Percentiles rank a stretch among this genome's conserved stretches.
Evolutionary conservation across 768 basidiomycete species (phyloP).

Genomic region (Xerocomus spinulosus): DNA sequence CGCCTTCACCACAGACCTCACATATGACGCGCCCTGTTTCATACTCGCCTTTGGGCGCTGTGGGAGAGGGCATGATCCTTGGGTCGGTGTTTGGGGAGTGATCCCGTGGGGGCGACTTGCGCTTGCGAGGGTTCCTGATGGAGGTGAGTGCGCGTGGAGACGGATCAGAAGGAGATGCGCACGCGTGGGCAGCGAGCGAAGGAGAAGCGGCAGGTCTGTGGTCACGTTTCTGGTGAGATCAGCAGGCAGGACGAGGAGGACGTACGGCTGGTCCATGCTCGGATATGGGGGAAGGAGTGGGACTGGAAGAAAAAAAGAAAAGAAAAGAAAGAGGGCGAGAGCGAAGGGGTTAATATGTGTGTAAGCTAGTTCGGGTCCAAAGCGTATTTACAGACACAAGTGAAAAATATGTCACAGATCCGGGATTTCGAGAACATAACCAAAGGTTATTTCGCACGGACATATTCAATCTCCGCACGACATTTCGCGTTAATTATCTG

Average conservation of each 20-base stretch:
- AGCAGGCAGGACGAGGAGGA: slow-evolving; percentile 1
- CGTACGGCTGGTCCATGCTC: slow-evolving; percentile 19
- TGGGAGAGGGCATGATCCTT: slow-evolving; percentile 9
- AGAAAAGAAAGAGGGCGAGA: slow-evolving; percentile 15
- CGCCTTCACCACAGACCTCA: slow-evolving; percentile 54
- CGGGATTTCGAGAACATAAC: slow-evolving; percentile 39
- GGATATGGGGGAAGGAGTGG: slow-evolving; percentile 14
- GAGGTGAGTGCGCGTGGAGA: slow-evolving; percentile 11
- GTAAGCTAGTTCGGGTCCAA: slow-evolving; percentile 34
- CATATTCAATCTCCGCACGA: slow-evolving; percentile 32
- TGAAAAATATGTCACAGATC: slow-evolving; percentile 39
- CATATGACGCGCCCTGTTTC: slow-evolving; percentile 62
- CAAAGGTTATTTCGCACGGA: slow-evolving; percentile 33
- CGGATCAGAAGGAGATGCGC: slow-evolving; percentile 18
- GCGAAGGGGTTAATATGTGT: slow-evolving; percentile 32
- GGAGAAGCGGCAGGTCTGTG: slow-evolving; percentile 12
- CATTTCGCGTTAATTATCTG: slow-evolving; percentile 26
- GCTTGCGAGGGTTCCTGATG: slow-evolving; percentile 36
- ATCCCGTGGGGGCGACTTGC: slow-evolving; percentile 34
- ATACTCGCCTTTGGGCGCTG: slow-evolving; percentile 48
- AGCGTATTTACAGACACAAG: slow-evolving; percentile 38
- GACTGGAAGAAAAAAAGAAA: slow-evolving; percentile 6
- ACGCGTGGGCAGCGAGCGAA: slow-evolving; percentile 15
- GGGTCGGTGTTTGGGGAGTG: slow-evolving; percentile 13
- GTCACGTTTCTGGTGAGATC: slow-evolving; percentile 16